Percentiles rank a stretch among this genome's conserved stretches.
Conservation (phyloP, 2,329 filamentous ascomycete genomes). For the Ceratocystiopsis minuta region DNA sequence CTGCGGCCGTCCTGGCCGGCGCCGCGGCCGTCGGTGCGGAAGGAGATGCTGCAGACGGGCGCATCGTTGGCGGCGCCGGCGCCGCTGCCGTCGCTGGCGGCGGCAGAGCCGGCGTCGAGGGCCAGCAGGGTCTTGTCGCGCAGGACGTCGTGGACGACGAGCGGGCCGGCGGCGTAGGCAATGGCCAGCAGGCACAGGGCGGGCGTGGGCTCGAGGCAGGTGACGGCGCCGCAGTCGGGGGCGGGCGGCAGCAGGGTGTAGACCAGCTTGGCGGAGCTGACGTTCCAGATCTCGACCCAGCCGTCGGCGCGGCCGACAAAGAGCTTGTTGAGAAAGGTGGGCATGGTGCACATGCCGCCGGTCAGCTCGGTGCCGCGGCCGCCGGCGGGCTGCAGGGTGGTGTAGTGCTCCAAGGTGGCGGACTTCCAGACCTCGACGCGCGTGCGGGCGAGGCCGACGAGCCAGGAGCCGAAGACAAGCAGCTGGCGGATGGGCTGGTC, state of each 20-base stretch:
- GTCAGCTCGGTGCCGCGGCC: slow-evolving; percentile 49
- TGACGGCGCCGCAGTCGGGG: slow-evolving; percentile 60
- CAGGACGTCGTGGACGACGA: slow-evolving; percentile 68
- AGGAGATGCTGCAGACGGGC: slow-evolving; percentile 67
- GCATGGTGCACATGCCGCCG: slow-evolving; percentile 69
- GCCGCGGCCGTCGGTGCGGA: slow-evolving; percentile 75
- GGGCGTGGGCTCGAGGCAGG: slow-evolving; percentile 67
- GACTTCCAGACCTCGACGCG: slow-evolving; percentile 83
- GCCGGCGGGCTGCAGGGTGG: slow-evolving; percentile 49
- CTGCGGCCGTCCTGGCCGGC: slow-evolving; percentile 73
- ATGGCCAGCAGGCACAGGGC: slow-evolving; percentile 75
- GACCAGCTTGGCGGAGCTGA: slow-evolving; percentile 78
- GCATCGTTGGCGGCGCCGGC: slow-evolving; percentile 24
- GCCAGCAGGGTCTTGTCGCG: slow-evolving; percentile 56
- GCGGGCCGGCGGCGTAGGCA: slow-evolving; percentile 61
- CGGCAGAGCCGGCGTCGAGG: slow-evolving; percentile 42
- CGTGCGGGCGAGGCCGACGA: slow-evolving; percentile 59
- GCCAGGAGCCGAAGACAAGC: slow-evolving; percentile 76
- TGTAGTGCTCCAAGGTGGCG: slow-evolving; percentile 71
- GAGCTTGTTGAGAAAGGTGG: slow-evolving; percentile 90
- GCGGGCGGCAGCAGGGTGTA: slow-evolving; percentile 72
- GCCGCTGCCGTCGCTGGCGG: slow-evolving; percentile 4
- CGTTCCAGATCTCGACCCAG: slow-evolving; percentile 90
- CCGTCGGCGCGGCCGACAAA: slow-evolving; percentile 79
- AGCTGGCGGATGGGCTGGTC: slow-evolving; percentile 59